phyloP scores from a whole-genome alignment of 2,329 filamentous ascomycete genomes.

The Dichotomopilus funicola region DNA sequence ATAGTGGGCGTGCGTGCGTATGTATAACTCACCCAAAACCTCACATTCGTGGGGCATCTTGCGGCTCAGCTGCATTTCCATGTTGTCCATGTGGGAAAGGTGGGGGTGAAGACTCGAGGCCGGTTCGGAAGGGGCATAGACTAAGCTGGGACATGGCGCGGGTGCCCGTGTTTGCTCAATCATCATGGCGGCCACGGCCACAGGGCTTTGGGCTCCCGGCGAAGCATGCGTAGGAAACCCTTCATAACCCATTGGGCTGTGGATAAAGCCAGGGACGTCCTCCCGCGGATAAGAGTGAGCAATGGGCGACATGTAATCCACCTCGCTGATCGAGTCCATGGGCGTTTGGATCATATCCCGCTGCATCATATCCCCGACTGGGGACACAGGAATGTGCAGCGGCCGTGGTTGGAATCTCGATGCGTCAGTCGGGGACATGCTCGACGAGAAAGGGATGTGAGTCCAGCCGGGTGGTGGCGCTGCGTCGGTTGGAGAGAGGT shows the following conservation, averaged over 20 bases:
- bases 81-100: constrained; percentile 40
- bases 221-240: constrained; percentile 48
- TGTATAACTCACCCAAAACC: constrained; percentile 44
- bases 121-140: constrained; percentile 54
- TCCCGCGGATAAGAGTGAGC: constrained; percentile 49
- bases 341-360: constrained; percentile 46
- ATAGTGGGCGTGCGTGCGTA: constrained; percentile 27
- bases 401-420: constrained; percentile 37
- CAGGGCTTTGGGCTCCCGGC: constrained; percentile 49
- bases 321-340: constrained; percentile 54
- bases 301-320: constrained; percentile 54
- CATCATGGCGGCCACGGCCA: constrained; percentile 45
- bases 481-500: constrained; percentile 42
- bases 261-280: constrained; percentile 38
- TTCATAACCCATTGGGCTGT: constrained; percentile 53
- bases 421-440: constrained; percentile 34
- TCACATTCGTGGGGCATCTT: constrained; percentile 51
- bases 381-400: constrained; percentile 34
- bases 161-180: constrained; percentile 50
- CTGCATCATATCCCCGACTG: constrained; percentile 41
- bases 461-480: constrained; percentile 40
- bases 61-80: constrained; percentile 48
- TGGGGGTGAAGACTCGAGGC: constrained; percentile 56
- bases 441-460: constrained; percentile 41
- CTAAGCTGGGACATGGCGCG: constrained; percentile 54